phyloP scores from a whole-genome alignment of 164 flowering plant genomes.

The Berberis vulgaris region DNA sequence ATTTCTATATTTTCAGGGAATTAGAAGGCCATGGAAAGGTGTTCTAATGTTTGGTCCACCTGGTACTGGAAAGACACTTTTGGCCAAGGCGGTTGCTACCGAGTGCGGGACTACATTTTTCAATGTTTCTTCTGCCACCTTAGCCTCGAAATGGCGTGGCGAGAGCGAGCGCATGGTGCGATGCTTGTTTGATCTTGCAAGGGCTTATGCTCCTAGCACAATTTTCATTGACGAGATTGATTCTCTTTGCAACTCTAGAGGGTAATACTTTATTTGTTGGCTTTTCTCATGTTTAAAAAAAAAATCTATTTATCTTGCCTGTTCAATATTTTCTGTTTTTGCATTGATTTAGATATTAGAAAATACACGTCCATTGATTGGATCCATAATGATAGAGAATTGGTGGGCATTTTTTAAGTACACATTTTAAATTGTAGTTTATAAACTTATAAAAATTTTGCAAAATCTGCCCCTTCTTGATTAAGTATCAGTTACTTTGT shows the following conservation, averaged over 20 bases:
- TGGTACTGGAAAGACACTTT: conserved; percentile 97
- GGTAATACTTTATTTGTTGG: conserved; percentile 40
- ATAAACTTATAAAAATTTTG: too few relatives aligned
- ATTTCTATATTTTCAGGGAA: conserved; percentile 48
- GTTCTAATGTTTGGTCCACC: conserved; percentile 99
- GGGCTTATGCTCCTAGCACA: conserved; percentile 99
- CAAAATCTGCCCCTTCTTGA: too few relatives aligned
- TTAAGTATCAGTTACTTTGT: too few relatives aligned
- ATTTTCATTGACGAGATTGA: conserved; percentile 99
- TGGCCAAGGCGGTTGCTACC: conserved; percentile 99
- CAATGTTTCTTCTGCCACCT: conserved; percentile 98
- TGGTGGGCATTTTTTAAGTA: too few relatives aligned
- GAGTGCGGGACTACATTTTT: conserved; percentile 99
- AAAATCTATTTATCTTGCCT: too few relatives aligned
- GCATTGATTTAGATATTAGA: too few relatives aligned
- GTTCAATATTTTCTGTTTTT: too few relatives aligned
- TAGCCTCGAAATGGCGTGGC: conserved; percentile 99
- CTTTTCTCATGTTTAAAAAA: not conserved
- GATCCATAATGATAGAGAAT: too few relatives aligned
- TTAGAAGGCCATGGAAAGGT: conserved; percentile 99
- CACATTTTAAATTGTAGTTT: too few relatives aligned
- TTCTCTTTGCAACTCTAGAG: conserved; percentile 97
- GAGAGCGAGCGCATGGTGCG: conserved; percentile 99
- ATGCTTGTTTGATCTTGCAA: conserved; percentile 95
- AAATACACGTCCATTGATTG: too few relatives aligned